Evolutionary conservation across 164 flowering plant species (phyloP).

Genomic region (Magnolia officinalis): DNA sequence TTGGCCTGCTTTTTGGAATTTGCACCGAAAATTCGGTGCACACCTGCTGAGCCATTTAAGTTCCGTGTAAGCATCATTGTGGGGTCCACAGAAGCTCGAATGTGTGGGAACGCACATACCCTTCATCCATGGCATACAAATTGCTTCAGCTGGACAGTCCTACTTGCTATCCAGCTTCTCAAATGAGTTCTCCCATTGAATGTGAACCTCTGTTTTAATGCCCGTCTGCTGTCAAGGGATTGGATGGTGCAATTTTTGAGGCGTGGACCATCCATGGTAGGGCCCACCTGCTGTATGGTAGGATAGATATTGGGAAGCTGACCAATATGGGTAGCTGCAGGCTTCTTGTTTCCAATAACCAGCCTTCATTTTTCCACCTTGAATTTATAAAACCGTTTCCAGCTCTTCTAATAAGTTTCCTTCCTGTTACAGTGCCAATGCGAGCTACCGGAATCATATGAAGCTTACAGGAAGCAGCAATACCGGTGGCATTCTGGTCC

Average conservation of each 20-base stretch:
- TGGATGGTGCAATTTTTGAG: neutral
- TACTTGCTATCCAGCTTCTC: neutral
- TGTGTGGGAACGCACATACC: neutral
- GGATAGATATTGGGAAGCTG: neutral
- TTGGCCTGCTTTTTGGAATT: too few relatives aligned
- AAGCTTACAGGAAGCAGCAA: constrained; percentile 95
- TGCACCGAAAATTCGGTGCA: too few relatives aligned
- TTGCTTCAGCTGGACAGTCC: neutral
- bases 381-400: neutral
- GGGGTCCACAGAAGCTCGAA: too few relatives aligned
- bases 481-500: constrained; percentile 99
- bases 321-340: neutral
- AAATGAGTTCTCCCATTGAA: neutral
- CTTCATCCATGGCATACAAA: neutral
- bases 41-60: too few relatives aligned
- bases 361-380: neutral
- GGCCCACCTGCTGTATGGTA: neutral
- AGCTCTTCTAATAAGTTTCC: neutral
- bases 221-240: neutral
- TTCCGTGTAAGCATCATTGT: too few relatives aligned
- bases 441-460: constrained; percentile 95
- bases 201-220: neutral
- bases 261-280: neutral
- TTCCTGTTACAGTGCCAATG: constrained; percentile 68
- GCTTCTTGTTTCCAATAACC: neutral